Evolutionary conservation across 805 yeast genomes (phyloP).

Genomic region (Candida saitoana): DNA sequence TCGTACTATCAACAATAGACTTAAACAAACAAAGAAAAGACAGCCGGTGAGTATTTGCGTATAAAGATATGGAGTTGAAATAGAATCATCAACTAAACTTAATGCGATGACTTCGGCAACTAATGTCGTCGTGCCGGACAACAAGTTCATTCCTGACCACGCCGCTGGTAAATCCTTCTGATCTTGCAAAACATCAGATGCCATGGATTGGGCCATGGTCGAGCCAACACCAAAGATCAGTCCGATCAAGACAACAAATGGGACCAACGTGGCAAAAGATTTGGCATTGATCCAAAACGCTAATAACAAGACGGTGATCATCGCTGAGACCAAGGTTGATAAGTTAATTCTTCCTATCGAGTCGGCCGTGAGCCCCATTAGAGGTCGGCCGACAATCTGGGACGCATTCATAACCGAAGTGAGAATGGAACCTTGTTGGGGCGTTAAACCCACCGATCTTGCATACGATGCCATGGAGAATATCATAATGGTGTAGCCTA

Average conservation of each 20-base stretch:
- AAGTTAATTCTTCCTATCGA: conserved; percentile 41
- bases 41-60: conserved; percentile 58
- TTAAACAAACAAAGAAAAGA: conserved; percentile 37
- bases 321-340: conserved; percentile 10
- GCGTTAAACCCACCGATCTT: conserved; percentile 35
- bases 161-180: conserved; percentile 26
- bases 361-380: conserved; percentile 44
- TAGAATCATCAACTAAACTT: conserved; percentile 26
- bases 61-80: conserved; percentile 44
- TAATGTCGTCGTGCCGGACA: conserved; percentile 27
- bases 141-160: conserved; percentile 35
- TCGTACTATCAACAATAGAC: conserved; percentile 43
- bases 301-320: conserved; percentile 21
- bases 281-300: conserved; percentile 38
- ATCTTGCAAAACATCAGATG: conserved; percentile 17
- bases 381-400: conserved; percentile 46
- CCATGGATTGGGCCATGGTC: conserved; percentile 18
- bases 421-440: conserved; percentile 22
- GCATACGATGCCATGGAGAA: conserved; percentile 33
- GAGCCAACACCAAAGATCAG: conserved; percentile 26
- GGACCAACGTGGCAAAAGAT: conserved; percentile 25
- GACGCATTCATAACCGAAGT: conserved; percentile 32
- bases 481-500: conserved; percentile 28
- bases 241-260: conserved; percentile 26
- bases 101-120: conserved; percentile 54